Conservation (phyloP, 441 rosid genomes). For the Erodium texanum region DNA sequence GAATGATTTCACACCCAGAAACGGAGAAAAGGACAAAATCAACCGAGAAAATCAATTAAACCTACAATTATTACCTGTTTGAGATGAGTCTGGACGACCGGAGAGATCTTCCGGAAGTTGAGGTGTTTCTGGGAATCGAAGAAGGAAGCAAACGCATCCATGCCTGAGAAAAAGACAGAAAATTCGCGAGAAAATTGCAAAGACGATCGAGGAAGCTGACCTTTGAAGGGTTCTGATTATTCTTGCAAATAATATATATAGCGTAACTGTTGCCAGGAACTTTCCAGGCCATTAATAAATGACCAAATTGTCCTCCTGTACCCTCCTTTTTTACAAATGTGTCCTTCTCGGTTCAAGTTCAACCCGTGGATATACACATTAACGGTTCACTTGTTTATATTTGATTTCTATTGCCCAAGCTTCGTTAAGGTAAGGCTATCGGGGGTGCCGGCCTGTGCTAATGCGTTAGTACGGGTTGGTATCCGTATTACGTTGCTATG, state of each 20-base stretch:
- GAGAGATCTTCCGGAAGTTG: slow-evolving; percentile 23
- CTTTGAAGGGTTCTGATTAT: background rate
- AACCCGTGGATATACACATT: slow-evolving; percentile 1
- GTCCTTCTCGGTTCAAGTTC: background rate
- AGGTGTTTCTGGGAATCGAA: slow-evolving; percentile 21
- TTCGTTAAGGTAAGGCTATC: too few species aligned
- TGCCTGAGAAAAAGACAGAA: slow-evolving; percentile 6
- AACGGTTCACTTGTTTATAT: too few species aligned
- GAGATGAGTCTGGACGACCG: slow-evolving; percentile 20
- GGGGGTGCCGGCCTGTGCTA: too few species aligned
- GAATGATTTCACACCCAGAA: background rate
- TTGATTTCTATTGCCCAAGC: too few species aligned
- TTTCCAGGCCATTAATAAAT: background rate
- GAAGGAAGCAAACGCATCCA: slow-evolving; percentile 51
- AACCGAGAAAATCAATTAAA: background rate
- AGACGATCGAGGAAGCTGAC: background rate
- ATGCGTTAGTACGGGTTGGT: too few species aligned
- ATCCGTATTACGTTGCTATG: too few species aligned
- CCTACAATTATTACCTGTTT: slow-evolving; percentile 11
- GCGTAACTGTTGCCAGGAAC: background rate
- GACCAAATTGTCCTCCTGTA: background rate
- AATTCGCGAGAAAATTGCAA: background rate
- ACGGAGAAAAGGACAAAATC: background rate
- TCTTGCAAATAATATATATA: background rate
- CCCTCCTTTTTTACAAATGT: background rate